Percentiles rank a stretch among this genome's conserved stretches.
phyloP scores from a whole-genome alignment of 129 eudicot species.

The Helichrysum umbraculigerum region DNA sequence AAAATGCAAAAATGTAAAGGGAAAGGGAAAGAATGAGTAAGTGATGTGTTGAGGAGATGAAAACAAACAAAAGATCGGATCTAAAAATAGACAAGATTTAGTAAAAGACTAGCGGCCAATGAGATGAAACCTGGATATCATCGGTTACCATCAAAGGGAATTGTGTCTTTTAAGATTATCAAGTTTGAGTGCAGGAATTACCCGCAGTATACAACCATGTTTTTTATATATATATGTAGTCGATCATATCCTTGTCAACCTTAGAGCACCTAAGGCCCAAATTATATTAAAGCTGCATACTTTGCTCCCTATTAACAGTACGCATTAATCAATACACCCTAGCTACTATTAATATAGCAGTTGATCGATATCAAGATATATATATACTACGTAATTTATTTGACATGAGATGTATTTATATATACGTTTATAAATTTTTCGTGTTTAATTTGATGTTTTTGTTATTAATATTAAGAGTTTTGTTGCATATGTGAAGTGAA shows the following conservation, averaged over 20 bases:
- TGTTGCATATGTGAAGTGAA: too few species aligned
- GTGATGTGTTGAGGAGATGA: conserved; percentile 13
- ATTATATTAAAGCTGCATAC: background rate
- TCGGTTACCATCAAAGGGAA: conserved; percentile 12
- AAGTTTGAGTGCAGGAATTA: background rate
- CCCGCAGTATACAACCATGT: conserved; percentile 5
- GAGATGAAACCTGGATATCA: background rate
- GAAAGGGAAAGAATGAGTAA: background rate
- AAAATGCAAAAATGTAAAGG: background rate
- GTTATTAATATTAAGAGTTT: too few species aligned
- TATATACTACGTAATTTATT: too few species aligned
- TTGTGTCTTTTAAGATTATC: conserved; percentile 5
- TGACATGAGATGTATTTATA: too few species aligned
- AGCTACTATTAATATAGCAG: too few species aligned
- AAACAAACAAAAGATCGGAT: conserved; percentile 20
- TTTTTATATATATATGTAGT: background rate
- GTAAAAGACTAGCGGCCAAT: conserved; percentile 26
- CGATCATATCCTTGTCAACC: background rate
- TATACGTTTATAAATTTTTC: too few species aligned
- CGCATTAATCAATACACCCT: background rate
- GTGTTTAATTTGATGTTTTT: too few species aligned
- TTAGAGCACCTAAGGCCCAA: background rate
- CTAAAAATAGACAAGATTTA: conserved; percentile 28
- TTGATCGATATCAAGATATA: too few species aligned
- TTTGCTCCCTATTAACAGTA: background rate